phyloP scores from a whole-genome alignment of 2,329 filamentous ascomycete genomes.

The Aureobasidium sp. region DNA sequence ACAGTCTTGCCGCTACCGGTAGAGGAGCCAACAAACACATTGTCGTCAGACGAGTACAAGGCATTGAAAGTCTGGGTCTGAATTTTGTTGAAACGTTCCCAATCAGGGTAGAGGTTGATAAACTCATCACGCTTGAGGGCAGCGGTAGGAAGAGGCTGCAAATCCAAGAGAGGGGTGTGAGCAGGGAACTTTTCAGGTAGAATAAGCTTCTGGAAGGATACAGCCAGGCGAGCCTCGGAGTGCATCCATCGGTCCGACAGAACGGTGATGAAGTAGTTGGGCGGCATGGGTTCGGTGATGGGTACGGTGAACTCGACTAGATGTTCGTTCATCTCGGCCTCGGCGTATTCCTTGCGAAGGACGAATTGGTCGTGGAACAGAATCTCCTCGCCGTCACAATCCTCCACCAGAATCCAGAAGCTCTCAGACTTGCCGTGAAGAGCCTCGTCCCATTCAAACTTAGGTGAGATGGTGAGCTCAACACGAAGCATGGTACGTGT shows the following conservation, averaged over 20 bases:
- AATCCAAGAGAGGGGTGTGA: slow-evolving; percentile 83
- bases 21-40: slow-evolving; percentile 86
- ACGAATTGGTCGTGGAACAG: slow-evolving; percentile 92
- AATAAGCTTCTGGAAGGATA: slow-evolving; percentile 91
- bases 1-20: slow-evolving; percentile 95
- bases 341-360: slow-evolving; percentile 80
- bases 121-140: slow-evolving; percentile 84
- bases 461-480: slow-evolving; percentile 84
- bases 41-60: slow-evolving; percentile 83
- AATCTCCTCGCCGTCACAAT: slow-evolving; percentile 94
- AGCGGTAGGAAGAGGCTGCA: slow-evolving; percentile 83
- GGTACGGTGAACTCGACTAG: slow-evolving; percentile 93
- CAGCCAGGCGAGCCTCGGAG: slow-evolving; percentile 83
- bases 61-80: slow-evolving; percentile 97
- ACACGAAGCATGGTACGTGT: slow-evolving; percentile 88
- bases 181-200: slow-evolving; percentile 93
- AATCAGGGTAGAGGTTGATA: slow-evolving; percentile 70
- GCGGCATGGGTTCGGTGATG: slow-evolving; percentile 95
- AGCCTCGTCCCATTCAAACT: slow-evolving; percentile 90
- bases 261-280: slow-evolving; percentile 96
- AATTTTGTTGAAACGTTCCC: slow-evolving; percentile 90
- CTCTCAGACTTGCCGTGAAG: slow-evolving; percentile 82
- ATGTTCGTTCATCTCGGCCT: slow-evolving; percentile 83
- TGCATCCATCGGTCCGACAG: slow-evolving; percentile 98
- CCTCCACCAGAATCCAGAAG: slow-evolving; percentile 97